Base-by-base conservation (phyloP, 1,139 yeast genomes). In the Saccharomycopsis hybrid region DNA sequence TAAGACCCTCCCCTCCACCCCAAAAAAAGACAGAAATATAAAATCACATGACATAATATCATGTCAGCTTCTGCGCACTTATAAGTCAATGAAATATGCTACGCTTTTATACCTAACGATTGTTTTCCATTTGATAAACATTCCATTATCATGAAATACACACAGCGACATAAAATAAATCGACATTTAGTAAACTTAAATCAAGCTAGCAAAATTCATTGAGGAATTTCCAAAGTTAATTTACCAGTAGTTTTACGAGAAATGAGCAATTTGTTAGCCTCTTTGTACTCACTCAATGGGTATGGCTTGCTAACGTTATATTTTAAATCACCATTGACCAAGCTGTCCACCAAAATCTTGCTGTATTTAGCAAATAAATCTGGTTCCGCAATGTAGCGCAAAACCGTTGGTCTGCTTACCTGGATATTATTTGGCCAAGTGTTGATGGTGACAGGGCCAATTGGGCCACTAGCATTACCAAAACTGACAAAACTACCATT, bases 391-490 rank as follows among this genome's bases (percentile, higher is more conserved):
- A 83, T 54, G 64, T 83, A 87, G 33, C 68, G 74, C 54, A 62
- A 68, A 42, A 86, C 60, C n/a, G 65, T 66, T 7, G 97, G 96
- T 64, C 97, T 77, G 32, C 70, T 51, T 35, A 87, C 56, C 57
- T 73, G 78, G 50, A 85, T 57, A 61, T 84, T 85, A 66, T 84
- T 86, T 3, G 82, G 66, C 53, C 89, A 70, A 37, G 71, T 63
- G 44, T 59, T 60, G 45, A 87, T 62, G 1, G 69, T 49, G 32
- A 88, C 59, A 7, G 95, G 92, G 1, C 85, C 82, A 32, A 87
- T 87, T 2, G 80, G 69, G n/a, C 97, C 97, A 4, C 90, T 81
- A 8, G 96, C 82, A 61, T 88, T 88, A 54, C 97, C 97, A 61
- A 71, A 88, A 44, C 86, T 75, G 31, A 86, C 80, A 55, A 86